Evolutionary conservation across 345 rosid species (phyloP), one percentile per base, ranked within the genome.

Genomic region (Sonneratia alba): DNA sequence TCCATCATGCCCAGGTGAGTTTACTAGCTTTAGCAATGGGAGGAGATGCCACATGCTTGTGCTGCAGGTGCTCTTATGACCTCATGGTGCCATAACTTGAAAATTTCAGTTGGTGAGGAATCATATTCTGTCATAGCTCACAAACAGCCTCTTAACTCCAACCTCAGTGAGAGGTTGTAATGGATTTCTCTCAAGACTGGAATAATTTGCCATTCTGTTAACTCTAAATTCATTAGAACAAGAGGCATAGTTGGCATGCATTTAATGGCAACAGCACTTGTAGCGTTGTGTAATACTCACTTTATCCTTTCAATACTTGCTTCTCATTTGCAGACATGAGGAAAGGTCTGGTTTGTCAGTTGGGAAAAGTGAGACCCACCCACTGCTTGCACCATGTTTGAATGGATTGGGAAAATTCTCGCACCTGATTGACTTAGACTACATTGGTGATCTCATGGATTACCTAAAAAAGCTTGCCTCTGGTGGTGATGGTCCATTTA

Each of bases 331-430:
- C 76, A 77, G 79, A 38, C 65, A 65, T 55, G 88, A 84, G 70
- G 83, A 66, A 65, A 74, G 79, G 73, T 75, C 79, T 71, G 71
- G 55, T 72, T 69, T 53, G 16, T 68, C 73, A 81, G 76, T 79
- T 47, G 76, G 72, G 62, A 70, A 75, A 75, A 76, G 83, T 70
- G 88, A 80, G 51, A 47, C 83, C 38, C 90, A 86, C 74, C 97
- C 96, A 10, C 84, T 95, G 67, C 92, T 95, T 66, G 83, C 86
- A 72, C 86, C 98, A 72, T 90, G 96, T 80, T 82, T 95, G 79
- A 84, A 83, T 77, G 99, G 99, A 43, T 81, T 95, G 57, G 97
- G 88, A 13, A 92, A 89, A 78, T 95, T 89, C 76, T 87, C 97
- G 72, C 96, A 92, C 72, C 85, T 86, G 21, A 79, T 95, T 67